Base-by-base conservation (phyloP, 2,329 filamentous ascomycete species). In the Nakataea oryzae region DNA sequence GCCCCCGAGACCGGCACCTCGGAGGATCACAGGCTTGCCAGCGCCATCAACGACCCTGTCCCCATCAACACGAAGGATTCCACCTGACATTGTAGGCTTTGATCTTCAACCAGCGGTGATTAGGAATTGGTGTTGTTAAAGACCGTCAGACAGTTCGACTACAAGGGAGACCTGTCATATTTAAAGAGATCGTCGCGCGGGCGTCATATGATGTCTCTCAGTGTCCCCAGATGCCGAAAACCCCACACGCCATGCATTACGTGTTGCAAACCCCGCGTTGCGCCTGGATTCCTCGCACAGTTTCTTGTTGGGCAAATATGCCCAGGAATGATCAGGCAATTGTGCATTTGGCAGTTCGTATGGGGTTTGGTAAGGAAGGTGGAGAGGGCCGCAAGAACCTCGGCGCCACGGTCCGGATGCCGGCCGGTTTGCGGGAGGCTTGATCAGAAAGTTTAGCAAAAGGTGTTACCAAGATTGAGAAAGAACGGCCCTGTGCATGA, bases 1-100 rank as follows among this genome's bases (percentile, higher is more conserved):
- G 58, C 70, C 70, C 30, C 71, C 69, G 34, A 69, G 62, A 50
- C 68, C 78, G 41, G 78, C 74, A 61, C 80, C 78, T 54, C 78
- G 67, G 58, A 68, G 65, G 27, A 68, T 66, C 7, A 68, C 64
- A 6, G 54, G 63, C 24, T 67, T 64, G 17, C 65, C 67, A 54
- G 57, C 24, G 55, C 58, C 58, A 17, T 63, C 62, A 9, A 63
- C 58, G n/a, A 63, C 58, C 28, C 50, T 50, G 54, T 61, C 54
- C 6, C 62, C 62, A 17, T 50, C 54, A 14, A 63, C 58, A 21
- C 54, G 47, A 58, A 63, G 62, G 41, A 60, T 57, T 12, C 62
- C 58, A 24, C 29, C 26, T 24, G 58, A 50, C 62, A 63, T 63
- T 29, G 24, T 27, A 13, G 1, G 24, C 21, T 50, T 50, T 11